Conservation (phyloP, 768 basidiomycete species). For the Cubamyces lactineus region DNA sequence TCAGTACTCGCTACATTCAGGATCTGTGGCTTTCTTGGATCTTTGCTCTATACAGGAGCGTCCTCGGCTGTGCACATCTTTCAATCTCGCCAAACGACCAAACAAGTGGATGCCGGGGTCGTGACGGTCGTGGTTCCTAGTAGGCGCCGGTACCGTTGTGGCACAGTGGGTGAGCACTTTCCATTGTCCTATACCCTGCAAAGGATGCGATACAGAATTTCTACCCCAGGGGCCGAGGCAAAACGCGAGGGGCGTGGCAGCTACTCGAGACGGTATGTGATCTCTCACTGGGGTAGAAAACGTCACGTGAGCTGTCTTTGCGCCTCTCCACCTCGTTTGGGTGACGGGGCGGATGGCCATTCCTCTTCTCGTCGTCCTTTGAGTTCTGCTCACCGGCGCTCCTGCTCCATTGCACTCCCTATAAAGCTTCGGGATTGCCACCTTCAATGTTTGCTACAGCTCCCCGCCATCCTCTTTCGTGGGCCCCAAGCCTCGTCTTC, state of each 20-base stretch:
- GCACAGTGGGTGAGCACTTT: conserved; percentile 8
- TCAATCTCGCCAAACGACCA: neutral
- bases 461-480: conserved; percentile 5
- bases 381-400: conserved; percentile 16
- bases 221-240: neutral
- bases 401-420: neutral
- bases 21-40: neutral
- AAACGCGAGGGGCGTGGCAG: conserved; percentile 2
- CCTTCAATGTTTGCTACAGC: conserved; percentile 8
- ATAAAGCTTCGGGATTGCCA: conserved; percentile 5
- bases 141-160: neutral
- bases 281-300: neutral
- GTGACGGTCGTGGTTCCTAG: neutral
- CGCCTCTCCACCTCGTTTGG: neutral
- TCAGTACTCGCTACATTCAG: neutral
- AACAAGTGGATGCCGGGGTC: neutral
- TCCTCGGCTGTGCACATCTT: neutral
- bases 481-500: conserved; percentile 1
- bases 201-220: neutral
- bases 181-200: conserved; percentile 3
- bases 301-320: conserved; percentile 7
- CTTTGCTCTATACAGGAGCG: neutral
- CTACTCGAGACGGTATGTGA: conserved; percentile 3
- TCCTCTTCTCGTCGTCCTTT: conserved; percentile 18
- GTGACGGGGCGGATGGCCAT: neutral